Base-by-base conservation (phyloP, 202 grass and related monocot species). In the Carex arenaria region DNA sequence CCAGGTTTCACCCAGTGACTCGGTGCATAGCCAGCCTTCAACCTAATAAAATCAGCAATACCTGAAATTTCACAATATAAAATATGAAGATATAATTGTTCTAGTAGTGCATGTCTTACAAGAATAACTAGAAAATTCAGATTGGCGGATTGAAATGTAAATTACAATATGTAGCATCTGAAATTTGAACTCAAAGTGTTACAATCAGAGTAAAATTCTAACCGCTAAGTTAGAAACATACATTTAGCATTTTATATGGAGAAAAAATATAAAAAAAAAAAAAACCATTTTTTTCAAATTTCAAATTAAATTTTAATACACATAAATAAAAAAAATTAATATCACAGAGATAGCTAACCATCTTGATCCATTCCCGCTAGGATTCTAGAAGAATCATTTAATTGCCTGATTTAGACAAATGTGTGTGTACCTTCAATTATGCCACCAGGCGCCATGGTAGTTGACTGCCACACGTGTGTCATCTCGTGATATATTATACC, bases 381-480 rank as follows among this genome's bases (percentile, higher is more conserved):
- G 2, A 40, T n/a, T 42, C 19, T 69, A 42, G 15, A 45, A 20
- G 38, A 70, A 43, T 45, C 3, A 20, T 70, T 69, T 19, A 70
- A 45, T 70, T 4, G 67, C 1, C 36, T 70, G 15, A 17, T 45
- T 70, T 70, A 42, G 10, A 49, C 38, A 70, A 65, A 66, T 15
- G 51, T 11, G 8, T 67, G 8, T 10, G 10, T 49, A 82, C 80
- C 94, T 84, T 89, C 85, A 34, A 88, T 83, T 11, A 97, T 30
- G n/a, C 93, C 79, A 2, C 61, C 15, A 0, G 61, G 31, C 1
- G 0, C 14, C 90, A 32, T 90, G 38, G 38, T 40, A 40, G 38
- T 83, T 91, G 90, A 94, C 42, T 97, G 90, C 92, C 94, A 97
- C 18, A 94, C 87, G 51, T 89, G 94, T 5, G 76, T 82, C 67